Base-by-base conservation (phyloP, 306 rosid genomes). In the Quercus mongolica region DNA sequence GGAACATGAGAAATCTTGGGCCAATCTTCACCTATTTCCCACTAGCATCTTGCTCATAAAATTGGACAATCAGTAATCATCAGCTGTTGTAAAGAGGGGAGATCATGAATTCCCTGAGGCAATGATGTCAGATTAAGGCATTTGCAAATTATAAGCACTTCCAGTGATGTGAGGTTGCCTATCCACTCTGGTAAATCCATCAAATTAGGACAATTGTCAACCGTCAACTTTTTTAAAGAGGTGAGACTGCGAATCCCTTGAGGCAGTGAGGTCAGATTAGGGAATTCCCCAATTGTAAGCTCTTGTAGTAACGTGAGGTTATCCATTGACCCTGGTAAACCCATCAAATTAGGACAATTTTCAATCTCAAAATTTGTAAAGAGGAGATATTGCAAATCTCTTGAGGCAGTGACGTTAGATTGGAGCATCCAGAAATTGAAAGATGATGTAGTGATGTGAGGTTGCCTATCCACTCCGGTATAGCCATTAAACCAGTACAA, bases 361-460 rank as follows among this genome's bases (percentile, higher is more conserved):
- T 0, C 6, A 51, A 83, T 74, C 5, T 25, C 14, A 76, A 83
- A 0, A 38, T 49, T 17, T 35, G 0, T 3, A 83, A 35, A 0
- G n/a, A 31, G 3, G 3, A 0, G 19, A 78, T 5, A 0, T 4
- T 1, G 21, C 21, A 4, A 64, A 67, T 38, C 9, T 5, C 57
- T 10, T 23, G 2, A 10, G 33, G 33, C 33, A 35, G 0, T 6
- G 74, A 70, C 6, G 2, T 57, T 23, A 76, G 71, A 0, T 18
- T 63, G 38, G 0, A 6, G 49, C 87, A 84, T 30, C 51, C 18
- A 20, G 12, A 54, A 64, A 84, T 76, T 14, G n/a, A 44, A 4
- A 84, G n/a, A 5, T 13, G 57, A 3, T 17, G 17, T 20, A 21
- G 23, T 21, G 23, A 21, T 21, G 23, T 21, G 23, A 21, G 23